Evolutionary conservation across 1,284 basidiomycete genomes (phyloP).

Genomic region (Anthracocystis panici-leucophaei): DNA sequence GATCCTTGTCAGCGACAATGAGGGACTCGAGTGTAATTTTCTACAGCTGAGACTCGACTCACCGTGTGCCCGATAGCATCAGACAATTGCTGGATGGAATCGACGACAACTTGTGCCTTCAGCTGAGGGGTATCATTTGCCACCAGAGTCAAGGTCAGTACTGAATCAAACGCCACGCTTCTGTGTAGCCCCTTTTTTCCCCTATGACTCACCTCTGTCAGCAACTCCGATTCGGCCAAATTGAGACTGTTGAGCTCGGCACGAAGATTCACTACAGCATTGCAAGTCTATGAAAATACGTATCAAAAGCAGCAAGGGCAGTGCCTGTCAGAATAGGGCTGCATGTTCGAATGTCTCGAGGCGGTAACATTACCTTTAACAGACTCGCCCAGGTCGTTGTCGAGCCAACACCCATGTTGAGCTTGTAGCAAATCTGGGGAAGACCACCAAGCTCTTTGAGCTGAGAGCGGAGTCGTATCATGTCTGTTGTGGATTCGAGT

Average conservation of each 20-base stretch:
- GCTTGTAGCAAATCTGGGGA: constrained; percentile 25
- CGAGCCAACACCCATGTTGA: constrained; percentile 37
- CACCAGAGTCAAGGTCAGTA: not conserved
- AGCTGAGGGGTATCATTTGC: not conserved
- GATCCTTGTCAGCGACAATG: not conserved
- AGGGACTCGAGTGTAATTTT: too few species aligned
- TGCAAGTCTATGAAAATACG: constrained; percentile 30
- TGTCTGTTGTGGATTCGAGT: constrained; percentile 24
- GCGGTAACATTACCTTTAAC: constrained; percentile 17
- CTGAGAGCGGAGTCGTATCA: constrained; percentile 19
- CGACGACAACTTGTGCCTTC: constrained; percentile 17
- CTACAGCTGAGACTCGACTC: not conserved
- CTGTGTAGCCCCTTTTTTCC: not conserved
- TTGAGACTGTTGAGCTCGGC: constrained; percentile 23
- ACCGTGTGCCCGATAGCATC: constrained; percentile 24
- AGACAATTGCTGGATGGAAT: constrained; percentile 9
- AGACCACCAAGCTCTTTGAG: constrained; percentile 29
- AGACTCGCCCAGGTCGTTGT: constrained; percentile 27
- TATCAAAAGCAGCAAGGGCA: not conserved
- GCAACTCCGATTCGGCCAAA: constrained; percentile 19
- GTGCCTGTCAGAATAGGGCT: not conserved
- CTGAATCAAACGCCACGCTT: not conserved
- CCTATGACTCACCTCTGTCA: constrained; percentile 27
- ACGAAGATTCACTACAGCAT: constrained; percentile 29
- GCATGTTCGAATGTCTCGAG: not conserved